Base-by-base conservation (phyloP, 2,329 filamentous ascomycete species). In the Cercospora zeae-maydis region DNA sequence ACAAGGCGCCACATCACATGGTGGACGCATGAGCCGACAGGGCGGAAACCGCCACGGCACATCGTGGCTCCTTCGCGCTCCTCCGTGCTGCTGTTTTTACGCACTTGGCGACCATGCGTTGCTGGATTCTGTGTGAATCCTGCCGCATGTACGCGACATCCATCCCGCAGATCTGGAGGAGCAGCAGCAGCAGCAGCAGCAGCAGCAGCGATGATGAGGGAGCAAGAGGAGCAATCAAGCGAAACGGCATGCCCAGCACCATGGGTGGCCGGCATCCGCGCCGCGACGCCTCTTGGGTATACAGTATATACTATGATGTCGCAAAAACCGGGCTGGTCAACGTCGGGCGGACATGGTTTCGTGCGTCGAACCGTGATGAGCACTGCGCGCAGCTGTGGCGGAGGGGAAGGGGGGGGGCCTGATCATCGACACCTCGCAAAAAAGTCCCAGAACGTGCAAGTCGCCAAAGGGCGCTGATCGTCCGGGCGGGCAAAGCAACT, bases 61-160 rank as follows among this genome's bases (percentile, higher is more conserved):
- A 55, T 53, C 37, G 57, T 39, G 51, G 49, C 49, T 63, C 61
- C 61, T 58, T 53, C 49, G 55, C 56, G 58, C 42, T 59, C 49
- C 61, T 56, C 37, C 53, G 10, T 33, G 21, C 45, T 52, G 45
- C 11, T 27, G 31, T 52, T 61, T 24, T 36, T 34, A 42, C 51
- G 57, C 61, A 53, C 51, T 56, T 59, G 61, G 61, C 61, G 51
- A 56, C 58, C 57, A 54, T 56, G 61, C 61, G 61, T 42, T 51
- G 60, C 49, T 34, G 49, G 57, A 49, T 16, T 54, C 54, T 42
- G 27, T 42, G 27, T 58, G 24, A 52, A 47, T 64, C 62, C 62
- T 64, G 62, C 62, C 58, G 58, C 62, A 42, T 53, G 53, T 58
- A 58, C 53, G 61, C 54, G 61, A 54, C 53, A 61, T 61, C 59